Percentiles rank a stretch among this genome's conserved stretches.
Conservation (phyloP, 2,329 filamentous ascomycete genomes). For the Arthroderma uncinatum region DNA sequence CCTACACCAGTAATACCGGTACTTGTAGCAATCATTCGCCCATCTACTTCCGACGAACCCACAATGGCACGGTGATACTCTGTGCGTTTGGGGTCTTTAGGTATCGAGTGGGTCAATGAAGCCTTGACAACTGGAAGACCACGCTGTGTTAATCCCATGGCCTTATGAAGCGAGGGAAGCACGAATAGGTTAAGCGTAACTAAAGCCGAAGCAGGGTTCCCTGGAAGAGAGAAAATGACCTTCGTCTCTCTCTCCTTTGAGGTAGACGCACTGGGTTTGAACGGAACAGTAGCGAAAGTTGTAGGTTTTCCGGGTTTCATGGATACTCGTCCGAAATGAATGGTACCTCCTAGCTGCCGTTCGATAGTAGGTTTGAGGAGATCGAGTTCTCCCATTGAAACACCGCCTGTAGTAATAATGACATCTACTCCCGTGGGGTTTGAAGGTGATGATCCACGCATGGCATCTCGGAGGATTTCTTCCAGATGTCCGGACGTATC, state of each 20-base stretch:
- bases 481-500: conserved; percentile 56
- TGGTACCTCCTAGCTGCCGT: conserved; percentile 74
- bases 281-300: conserved; percentile 81
- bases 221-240: conserved; percentile 78
- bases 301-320: conserved; percentile 99
- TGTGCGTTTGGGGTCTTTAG: conserved; percentile 60
- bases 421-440: conserved; percentile 51
- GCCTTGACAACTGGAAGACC: conserved; percentile 67
- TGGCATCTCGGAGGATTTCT: conserved; percentile 59
- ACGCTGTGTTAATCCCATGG: conserved; percentile 49
- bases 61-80: conserved; percentile 88
- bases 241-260: conserved; percentile 50
- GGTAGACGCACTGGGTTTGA: conserved; percentile 35
- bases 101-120: conserved; percentile 58
- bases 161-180: conserved; percentile 69
- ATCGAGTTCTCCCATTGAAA: conserved; percentile 96
- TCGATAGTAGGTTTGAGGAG: conserved; percentile 94
- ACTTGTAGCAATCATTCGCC: conserved; percentile 60
- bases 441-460: conserved; percentile 41
- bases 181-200: conserved; percentile 94
- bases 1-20: conserved; percentile 53
- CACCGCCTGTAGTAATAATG: conserved; percentile 83
- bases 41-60: conserved; percentile 49
- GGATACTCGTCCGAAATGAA: conserved; percentile 88
- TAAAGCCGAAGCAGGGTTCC: conserved; percentile 84